These are phyloP conservation scores for Themeda triandra DNA, from an alignment of 176 grass and related monocot genomes.

Conservation along the genomic window DNA sequence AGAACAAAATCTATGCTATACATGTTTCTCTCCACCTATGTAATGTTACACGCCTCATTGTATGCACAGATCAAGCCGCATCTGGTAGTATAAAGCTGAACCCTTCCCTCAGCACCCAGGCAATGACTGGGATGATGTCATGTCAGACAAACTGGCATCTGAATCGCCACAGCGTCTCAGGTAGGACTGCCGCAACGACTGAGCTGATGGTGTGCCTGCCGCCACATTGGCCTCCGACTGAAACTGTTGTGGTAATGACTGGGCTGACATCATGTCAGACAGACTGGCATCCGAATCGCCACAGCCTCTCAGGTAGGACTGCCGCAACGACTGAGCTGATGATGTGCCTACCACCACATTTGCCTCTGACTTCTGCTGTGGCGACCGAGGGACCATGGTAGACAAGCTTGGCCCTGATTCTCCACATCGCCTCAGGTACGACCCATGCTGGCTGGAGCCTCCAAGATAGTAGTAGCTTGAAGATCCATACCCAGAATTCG, in stretches of 20 bases:
- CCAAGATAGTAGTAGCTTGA: constrained; percentile 57
- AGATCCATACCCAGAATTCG: constrained; percentile 57
- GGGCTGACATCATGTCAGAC: constrained; percentile 58
- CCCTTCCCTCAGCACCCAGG: constrained; percentile 58
- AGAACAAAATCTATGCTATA: neutral
- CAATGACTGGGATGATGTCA: constrained; percentile 67
- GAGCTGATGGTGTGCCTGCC: constrained; percentile 44
- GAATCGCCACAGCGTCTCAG: constrained; percentile 59
- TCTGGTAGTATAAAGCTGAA: neutral
- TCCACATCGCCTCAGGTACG: constrained; percentile 48
- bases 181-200: constrained; percentile 72
- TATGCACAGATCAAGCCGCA: constrained; percentile 3
- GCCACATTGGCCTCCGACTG: constrained; percentile 42
- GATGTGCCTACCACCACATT: constrained; percentile 45
- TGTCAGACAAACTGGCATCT: constrained; percentile 57
- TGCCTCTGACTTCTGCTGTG: constrained; percentile 37
- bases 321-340: constrained; percentile 58
- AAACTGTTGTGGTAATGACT: constrained; percentile 47
- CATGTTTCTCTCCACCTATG: neutral
- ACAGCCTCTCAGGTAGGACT: constrained; percentile 66
- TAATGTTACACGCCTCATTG: constrained; percentile 1
- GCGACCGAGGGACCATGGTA: constrained; percentile 37
- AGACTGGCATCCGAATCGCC: constrained; percentile 61
- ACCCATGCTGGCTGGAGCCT: constrained; percentile 54
- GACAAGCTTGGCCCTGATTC: constrained; percentile 67